Percentiles rank a stretch among this genome's conserved stretches.
phyloP scores from a whole-genome alignment of 2,329 filamentous ascomycete species.

The Aureobasidium sp. region DNA sequence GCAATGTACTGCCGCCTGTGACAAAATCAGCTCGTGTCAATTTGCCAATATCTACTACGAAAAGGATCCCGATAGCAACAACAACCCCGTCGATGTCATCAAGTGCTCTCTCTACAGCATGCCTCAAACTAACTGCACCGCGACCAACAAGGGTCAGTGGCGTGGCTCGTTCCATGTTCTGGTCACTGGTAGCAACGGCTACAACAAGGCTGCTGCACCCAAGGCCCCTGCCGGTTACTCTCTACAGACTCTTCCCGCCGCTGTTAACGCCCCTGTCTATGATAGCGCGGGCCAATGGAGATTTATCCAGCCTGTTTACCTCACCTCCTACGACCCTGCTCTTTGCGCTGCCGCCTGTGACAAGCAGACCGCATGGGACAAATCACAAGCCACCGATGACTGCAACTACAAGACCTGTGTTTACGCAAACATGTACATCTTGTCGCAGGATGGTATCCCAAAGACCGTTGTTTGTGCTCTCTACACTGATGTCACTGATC shows the following conservation, averaged over 20 bases:
- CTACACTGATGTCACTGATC: slow-evolving; percentile 23
- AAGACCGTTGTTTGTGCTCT: slow-evolving; percentile 33
- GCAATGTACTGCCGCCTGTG: slow-evolving; percentile 18
- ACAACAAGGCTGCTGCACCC: slow-evolving; percentile 19
- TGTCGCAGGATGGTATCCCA: slow-evolving; percentile 30
- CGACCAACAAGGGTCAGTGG: slow-evolving; percentile 29
- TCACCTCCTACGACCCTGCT: slow-evolving; percentile 19
- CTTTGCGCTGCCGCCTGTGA: slow-evolving; percentile 23
- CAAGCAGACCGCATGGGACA: slow-evolving; percentile 22
- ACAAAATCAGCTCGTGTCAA: slow-evolving; percentile 17
- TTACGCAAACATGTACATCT: slow-evolving; percentile 33
- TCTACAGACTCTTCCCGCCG: slow-evolving; percentile 25
- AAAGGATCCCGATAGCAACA: slow-evolving; percentile 7
- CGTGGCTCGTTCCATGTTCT: slow-evolving; percentile 31
- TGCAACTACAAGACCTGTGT: slow-evolving; percentile 18
- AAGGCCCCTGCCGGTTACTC: slow-evolving; percentile 17
- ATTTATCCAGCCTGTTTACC: slow-evolving; percentile 17
- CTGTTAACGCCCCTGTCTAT: slow-evolving; percentile 28
- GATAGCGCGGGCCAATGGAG: slow-evolving; percentile 22
- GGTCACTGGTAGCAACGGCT: slow-evolving; percentile 37
- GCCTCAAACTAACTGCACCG: slow-evolving; percentile 22
- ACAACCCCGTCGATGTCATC: slow-evolving; percentile 17
- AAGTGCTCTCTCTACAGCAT: slow-evolving; percentile 32
- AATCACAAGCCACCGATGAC: slow-evolving; percentile 17
- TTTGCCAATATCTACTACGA: slow-evolving; percentile 24